A percentile compares a stretch with the other conserved stretches of the same genome.
phyloP scores from a whole-genome alignment of 2,329 filamentous ascomycete genomes.

The Penicillium sp. region DNA sequence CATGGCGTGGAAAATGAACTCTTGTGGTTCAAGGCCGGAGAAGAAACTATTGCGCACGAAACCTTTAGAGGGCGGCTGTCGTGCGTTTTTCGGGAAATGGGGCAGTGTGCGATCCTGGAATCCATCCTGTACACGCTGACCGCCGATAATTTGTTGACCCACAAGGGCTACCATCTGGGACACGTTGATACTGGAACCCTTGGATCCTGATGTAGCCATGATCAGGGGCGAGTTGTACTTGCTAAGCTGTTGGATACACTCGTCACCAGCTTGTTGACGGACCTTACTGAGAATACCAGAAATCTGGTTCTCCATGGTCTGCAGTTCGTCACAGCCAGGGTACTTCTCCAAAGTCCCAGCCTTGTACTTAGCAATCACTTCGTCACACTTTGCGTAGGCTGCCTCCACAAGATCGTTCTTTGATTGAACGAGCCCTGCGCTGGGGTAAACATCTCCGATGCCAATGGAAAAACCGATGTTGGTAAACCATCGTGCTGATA shows the following conservation, averaged over 20 bases:
- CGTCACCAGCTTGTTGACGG: conserved; percentile 81
- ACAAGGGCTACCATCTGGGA: conserved; percentile 98
- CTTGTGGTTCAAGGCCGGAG: conserved; percentile 79
- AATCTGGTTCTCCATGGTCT: conserved; percentile 85
- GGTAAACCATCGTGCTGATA: conserved; percentile 82
- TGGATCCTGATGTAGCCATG: conserved; percentile 97
- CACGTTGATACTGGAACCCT: conserved; percentile 96
- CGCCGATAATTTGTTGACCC: conserved; percentile 95
- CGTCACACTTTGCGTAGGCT: conserved; percentile 77
- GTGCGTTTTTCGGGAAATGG: conserved; percentile 90
- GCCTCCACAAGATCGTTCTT: conserved; percentile 72
- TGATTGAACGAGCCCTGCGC: conserved; percentile 62
- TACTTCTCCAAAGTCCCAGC: conserved; percentile 77
- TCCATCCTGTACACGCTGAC: conserved; percentile 86
- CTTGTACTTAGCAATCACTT: conserved; percentile 78
- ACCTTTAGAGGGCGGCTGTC: conserved; percentile 89
- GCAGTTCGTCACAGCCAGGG: conserved; percentile 83
- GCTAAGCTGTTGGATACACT: conserved; percentile 86
- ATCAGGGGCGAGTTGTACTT: conserved; percentile 87
- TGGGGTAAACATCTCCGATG: conserved; percentile 89
- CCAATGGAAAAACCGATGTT: conserved; percentile 95
- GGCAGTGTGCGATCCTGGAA: conserved; percentile 94
- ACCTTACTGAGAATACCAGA: conserved; percentile 90
- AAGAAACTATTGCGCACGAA: conserved; percentile 99
- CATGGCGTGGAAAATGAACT: conserved; percentile 98